A percentile compares a stretch with the other conserved stretches of the same genome.
Conservation (phyloP, 2,329 filamentous ascomycete genomes). For the Onygena corvina region DNA sequence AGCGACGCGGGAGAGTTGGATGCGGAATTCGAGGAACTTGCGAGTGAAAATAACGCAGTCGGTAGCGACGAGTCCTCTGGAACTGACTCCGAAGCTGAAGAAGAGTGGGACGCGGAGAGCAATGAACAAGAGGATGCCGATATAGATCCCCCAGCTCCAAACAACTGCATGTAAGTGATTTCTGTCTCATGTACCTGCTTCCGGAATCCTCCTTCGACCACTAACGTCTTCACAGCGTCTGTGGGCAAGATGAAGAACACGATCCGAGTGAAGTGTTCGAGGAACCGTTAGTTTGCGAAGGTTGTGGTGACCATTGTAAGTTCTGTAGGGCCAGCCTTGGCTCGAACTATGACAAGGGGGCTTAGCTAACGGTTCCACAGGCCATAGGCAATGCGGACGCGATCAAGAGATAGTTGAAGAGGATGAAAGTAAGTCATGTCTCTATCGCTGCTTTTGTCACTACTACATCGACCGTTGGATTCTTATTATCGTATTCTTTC, state of each 20-base stretch:
- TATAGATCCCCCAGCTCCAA: slow-evolving; percentile 39
- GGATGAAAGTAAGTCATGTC: slow-evolving; percentile 49
- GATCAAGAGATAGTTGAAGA: slow-evolving; percentile 52
- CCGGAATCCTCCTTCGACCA: slow-evolving; percentile 7
- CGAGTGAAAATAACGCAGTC: slow-evolving; percentile 25
- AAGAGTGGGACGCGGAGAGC: slow-evolving; percentile 39
- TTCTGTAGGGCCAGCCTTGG: slow-evolving; percentile 25
- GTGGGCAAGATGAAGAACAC: slow-evolving; percentile 68
- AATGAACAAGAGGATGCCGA: slow-evolving; percentile 37
- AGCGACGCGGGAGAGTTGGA: slow-evolving; percentile 34
- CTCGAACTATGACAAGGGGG: slow-evolving; percentile 20
- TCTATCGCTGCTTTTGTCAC: not conserved
- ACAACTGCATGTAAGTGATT: slow-evolving; percentile 50
- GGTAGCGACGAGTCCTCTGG: slow-evolving; percentile 41
- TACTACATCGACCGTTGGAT: not conserved
- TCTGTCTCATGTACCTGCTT: not conserved
- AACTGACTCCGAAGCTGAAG: slow-evolving; percentile 42
- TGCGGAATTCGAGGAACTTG: slow-evolving; percentile 30
- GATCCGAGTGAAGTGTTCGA: slow-evolving; percentile 74
- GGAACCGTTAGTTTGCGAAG: slow-evolving; percentile 60
- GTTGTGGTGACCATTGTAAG: slow-evolving; percentile 75
- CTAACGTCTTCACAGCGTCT: slow-evolving; percentile 64
- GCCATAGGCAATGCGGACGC: slow-evolving; percentile 81
- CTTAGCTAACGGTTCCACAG: slow-evolving; percentile 46
- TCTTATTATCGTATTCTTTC: slow-evolving; percentile 18